Conservation (phyloP, 108 stramenopile species). For the Stephanodiscus triporus region DNA sequence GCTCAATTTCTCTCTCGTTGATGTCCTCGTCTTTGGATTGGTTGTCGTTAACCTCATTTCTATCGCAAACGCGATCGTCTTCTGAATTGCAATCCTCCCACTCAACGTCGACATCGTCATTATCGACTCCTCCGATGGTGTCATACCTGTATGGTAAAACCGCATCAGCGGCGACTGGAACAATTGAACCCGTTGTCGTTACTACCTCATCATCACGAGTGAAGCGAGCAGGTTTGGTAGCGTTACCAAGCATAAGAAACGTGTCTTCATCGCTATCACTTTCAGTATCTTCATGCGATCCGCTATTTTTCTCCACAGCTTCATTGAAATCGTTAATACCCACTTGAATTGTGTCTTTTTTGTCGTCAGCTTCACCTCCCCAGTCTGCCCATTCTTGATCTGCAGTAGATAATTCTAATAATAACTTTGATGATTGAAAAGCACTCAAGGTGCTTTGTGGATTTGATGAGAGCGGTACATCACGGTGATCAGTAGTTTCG, state of each 20-base stretch:
- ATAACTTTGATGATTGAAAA: conserved; percentile 5
- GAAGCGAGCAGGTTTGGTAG: neutral
- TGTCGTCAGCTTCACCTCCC: conserved; percentile 17
- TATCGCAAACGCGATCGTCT: conserved; percentile 5
- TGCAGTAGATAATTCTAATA: conserved; percentile 28
- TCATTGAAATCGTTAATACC: conserved; percentile 1
- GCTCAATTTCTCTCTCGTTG: neutral
- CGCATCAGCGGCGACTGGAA: neutral
- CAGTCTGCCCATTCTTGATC: conserved; percentile 43
- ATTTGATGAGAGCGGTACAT: neutral
- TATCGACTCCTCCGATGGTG: conserved; percentile 10
- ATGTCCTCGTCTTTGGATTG: neutral
- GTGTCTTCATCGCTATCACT: conserved; percentile 47
- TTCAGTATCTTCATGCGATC: no score
- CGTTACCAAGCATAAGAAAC: conserved; percentile 24
- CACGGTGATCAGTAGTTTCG: neutral
- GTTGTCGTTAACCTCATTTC: neutral
- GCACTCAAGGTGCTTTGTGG: neutral
- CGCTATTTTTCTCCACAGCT: conserved; percentile 50
- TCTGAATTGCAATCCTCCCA: conserved; percentile 44
- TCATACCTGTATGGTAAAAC: neutral
- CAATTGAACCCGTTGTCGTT: neutral
- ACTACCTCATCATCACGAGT: neutral
- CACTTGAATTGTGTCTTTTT: neutral
- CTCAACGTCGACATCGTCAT: conserved; percentile 24